Evolutionary conservation across 2,329 filamentous ascomycete species (phyloP), one percentile per base, ranked within the genome.

Genomic region (Colletotrichum sp.): DNA sequence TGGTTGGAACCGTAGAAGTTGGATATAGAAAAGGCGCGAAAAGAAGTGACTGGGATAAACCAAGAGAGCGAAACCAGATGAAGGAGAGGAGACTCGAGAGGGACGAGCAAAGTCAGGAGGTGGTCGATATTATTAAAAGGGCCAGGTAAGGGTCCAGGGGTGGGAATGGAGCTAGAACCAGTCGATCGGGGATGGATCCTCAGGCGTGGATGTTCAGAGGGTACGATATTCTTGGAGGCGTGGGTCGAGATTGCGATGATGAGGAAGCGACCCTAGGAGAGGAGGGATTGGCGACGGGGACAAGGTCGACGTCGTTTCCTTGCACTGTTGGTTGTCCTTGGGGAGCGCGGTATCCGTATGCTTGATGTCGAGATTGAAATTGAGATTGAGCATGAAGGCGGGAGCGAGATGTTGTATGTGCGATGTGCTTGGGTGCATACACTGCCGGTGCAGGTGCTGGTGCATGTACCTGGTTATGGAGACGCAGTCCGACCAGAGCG

Each of bases 81-180:
- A 75, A 74, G 66, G 69, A 67, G 79, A 80, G 73, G 80, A 76
- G 78, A 79, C 70, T 69, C 61, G 32, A 30, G 65, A 69, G 78
- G 75, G 80, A 79, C 79, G 78, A 77, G 78, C 79, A 78, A 81
- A 79, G 79, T 74, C 76, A 72, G 75, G 74, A 76, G 74, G 63
- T 77, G 78, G 71, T 77, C 71, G 71, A 77, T 78, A 78, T 74
- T 77, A 79, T 77, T 77, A 76, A 79, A 78, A 80, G 79, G 78
- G 75, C 71, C 68, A 76, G 74, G 76, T 67, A 71, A 75, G 76
- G 76, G 76, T 77, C 71, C 75, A 71, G 75, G 76, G 68, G 71
- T 73, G 74, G 64, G 65, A 74, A 72, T 58, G 69, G 74, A 77
- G 76, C 76, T 76, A 77, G 76, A 77, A 77, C 76, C 76, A 75